These are phyloP conservation scores for Spathaspora hagerdaliae DNA, from an alignment of 805 yeast species.

Conservation along the genomic window DNA sequence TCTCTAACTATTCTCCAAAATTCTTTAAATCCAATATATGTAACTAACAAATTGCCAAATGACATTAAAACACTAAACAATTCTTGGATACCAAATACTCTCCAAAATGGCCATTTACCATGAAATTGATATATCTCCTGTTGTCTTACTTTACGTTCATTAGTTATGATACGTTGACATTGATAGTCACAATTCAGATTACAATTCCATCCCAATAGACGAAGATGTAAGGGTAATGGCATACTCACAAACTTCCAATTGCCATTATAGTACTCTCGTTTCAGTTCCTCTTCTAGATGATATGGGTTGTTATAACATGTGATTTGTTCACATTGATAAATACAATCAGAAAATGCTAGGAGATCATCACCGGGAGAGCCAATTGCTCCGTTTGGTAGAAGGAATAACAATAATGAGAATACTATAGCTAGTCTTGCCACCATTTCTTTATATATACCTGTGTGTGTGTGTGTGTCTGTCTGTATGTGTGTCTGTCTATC, in stretches of 20 bases:
- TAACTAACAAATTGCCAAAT: slow-evolving; percentile 42
- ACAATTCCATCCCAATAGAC: slow-evolving; percentile 68
- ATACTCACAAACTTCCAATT: slow-evolving; percentile 30
- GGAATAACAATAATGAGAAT: no score
- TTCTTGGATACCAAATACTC: slow-evolving; percentile 83
- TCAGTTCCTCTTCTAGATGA: slow-evolving; percentile 10
- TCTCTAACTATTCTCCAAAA: slow-evolving; percentile 10
- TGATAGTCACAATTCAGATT: slow-evolving; percentile 83
- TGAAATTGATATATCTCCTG: slow-evolving; percentile 77
- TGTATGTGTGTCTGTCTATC: no score
- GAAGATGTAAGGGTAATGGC: slow-evolving; percentile 41
- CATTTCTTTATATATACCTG: no score
- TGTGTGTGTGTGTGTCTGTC: not conserved
- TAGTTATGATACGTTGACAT: slow-evolving; percentile 78
- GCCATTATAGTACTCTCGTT: slow-evolving; percentile 24
- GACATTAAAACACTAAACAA: slow-evolving; percentile 77
- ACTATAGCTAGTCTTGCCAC: no score
- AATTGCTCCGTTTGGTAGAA: not conserved
- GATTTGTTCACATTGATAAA: slow-evolving; percentile 43
- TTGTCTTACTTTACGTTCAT: slow-evolving; percentile 41
- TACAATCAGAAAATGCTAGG: slow-evolving; percentile 53
- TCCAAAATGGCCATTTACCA: slow-evolving; percentile 94
- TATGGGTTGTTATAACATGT: slow-evolving; percentile 28
- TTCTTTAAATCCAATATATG: slow-evolving; percentile 43
- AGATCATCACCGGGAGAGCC: slow-evolving; percentile 64